Conservation (phyloP, 2,329 filamentous ascomycete species). For the Monosporascus sp. region DNA sequence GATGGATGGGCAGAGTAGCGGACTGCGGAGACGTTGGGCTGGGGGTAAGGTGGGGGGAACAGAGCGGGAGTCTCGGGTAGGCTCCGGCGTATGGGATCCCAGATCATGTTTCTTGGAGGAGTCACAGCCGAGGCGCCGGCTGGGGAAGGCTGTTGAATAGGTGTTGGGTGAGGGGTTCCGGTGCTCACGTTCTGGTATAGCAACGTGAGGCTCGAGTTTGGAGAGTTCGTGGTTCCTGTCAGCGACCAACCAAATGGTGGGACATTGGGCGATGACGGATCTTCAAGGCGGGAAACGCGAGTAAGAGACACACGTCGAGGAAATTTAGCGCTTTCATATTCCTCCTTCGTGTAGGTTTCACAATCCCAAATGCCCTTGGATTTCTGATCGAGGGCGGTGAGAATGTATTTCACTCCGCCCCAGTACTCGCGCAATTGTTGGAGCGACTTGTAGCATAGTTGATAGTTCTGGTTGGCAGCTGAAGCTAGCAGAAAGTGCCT, state of each 20-base stretch:
- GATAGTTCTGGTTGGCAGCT: conserved; percentile 81
- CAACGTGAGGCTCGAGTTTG: conserved; percentile 75
- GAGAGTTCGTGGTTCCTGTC: conserved; percentile 82
- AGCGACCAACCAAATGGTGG: conserved; percentile 78
- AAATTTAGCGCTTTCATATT: conserved; percentile 67
- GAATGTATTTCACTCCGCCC: conserved; percentile 81
- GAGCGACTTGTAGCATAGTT: conserved; percentile 77
- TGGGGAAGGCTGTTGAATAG: conserved; percentile 10
- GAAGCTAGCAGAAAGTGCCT: conserved; percentile 75
- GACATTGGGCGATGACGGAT: conserved; percentile 42
- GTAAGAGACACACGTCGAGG: conserved; percentile 41
- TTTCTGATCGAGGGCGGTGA: conserved; percentile 82
- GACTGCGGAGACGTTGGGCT: no score
- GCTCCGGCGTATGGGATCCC: conserved; percentile 54
- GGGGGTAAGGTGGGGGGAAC: no score
- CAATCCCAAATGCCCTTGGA: conserved; percentile 81
- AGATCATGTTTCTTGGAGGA: conserved; percentile 53
- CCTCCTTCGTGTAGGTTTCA: conserved; percentile 62
- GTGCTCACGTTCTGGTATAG: conserved; percentile 59
- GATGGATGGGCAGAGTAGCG: no score
- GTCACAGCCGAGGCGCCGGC: conserved; percentile 37
- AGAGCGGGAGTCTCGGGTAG: conserved; percentile 44
- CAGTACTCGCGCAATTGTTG: conserved; percentile 79
- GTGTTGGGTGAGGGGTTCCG: conserved; percentile 10
- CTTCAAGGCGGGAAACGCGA: conserved; percentile 38